These are phyloP conservation scores for Mollisiaceae sp. DNA, from an alignment of 2,329 filamentous ascomycete genomes.

Conservation along the genomic window DNA sequence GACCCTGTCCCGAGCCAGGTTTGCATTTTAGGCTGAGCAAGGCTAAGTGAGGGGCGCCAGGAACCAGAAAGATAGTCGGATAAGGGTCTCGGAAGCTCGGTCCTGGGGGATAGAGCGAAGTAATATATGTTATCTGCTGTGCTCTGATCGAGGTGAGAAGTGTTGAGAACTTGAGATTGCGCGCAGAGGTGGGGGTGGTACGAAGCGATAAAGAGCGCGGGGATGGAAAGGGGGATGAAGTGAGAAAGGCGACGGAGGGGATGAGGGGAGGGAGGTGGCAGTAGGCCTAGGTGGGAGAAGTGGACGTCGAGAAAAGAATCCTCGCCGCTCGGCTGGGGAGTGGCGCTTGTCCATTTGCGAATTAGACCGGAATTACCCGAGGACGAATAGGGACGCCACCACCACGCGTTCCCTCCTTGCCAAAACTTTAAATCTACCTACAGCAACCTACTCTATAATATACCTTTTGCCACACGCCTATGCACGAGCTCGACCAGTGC, in stretches of 20 bases:
- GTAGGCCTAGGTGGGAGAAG: neutral
- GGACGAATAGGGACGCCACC: conserved; percentile 1
- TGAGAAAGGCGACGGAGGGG: neutral
- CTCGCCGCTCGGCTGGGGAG: neutral
- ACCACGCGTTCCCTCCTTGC: neutral
- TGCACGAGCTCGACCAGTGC: neutral
- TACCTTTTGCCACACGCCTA: neutral
- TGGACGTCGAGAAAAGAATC: neutral
- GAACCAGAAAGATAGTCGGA: neutral
- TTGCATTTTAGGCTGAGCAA: neutral
- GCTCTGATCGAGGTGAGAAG: neutral
- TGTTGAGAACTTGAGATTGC: neutral
- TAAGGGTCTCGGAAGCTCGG: conserved; percentile 3
- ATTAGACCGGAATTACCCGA: neutral
- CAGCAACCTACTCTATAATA: neutral
- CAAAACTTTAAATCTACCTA: conserved; percentile 7
- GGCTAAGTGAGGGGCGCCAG: neutral
- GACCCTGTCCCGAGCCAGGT: neutral
- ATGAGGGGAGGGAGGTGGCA: neutral
- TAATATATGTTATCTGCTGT: conserved; percentile 5
- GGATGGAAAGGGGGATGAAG: neutral
- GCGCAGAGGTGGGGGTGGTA: conserved; percentile 4
- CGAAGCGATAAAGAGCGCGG: neutral
- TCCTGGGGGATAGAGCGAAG: neutral
- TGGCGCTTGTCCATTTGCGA: conserved; percentile 4